These are phyloP conservation scores for Phanerochaete sordida DNA, from an alignment of 768 basidiomycete species.

Conservation along the genomic window DNA sequence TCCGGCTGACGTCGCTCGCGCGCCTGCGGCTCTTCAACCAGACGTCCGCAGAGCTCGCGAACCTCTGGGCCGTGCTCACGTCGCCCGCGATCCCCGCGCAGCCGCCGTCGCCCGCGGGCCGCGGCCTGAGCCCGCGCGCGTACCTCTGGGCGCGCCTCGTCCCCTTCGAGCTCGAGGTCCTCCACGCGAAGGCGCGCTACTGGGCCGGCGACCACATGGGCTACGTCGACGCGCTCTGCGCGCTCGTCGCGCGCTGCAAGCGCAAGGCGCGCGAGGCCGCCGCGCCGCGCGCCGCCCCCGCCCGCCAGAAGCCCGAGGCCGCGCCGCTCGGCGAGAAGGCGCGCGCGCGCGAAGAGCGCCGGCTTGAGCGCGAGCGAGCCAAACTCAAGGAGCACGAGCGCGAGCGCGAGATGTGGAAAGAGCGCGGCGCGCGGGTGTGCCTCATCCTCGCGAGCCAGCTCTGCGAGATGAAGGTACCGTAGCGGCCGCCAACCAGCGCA, in stretches of 20 bases:
- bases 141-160: conserved; percentile 61
- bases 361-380: background rate
- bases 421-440: conserved; percentile 70
- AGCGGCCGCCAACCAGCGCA: background rate
- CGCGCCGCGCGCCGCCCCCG: background rate
- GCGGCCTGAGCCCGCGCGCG: conserved; percentile 27
- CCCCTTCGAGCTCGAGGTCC: conserved; percentile 57
- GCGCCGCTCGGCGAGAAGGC: background rate
- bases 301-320: background rate
- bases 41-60: conserved; percentile 79
- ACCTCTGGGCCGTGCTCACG: conserved; percentile 70
- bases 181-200: conserved; percentile 71
- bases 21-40: conserved; percentile 85
- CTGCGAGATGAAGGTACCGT: conserved; percentile 75
- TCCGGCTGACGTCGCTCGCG: conserved; percentile 74
- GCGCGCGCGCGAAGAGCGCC: conserved; percentile 2
- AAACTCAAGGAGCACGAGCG: background rate
- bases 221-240: conserved; percentile 70
- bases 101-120: background rate
- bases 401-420: conserved; percentile 68
- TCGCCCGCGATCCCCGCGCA: conserved; percentile 26
- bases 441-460: conserved; percentile 80
- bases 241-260: conserved; percentile 61
- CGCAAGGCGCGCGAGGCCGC: conserved; percentile 29
- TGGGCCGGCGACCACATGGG: conserved; percentile 82